A percentile compares a stretch with the other conserved stretches of the same genome.
These are phyloP conservation scores for Nicotiana tomentosiformis DNA, from an alignment of 257 asterid genomes.

Conservation along the genomic window DNA sequence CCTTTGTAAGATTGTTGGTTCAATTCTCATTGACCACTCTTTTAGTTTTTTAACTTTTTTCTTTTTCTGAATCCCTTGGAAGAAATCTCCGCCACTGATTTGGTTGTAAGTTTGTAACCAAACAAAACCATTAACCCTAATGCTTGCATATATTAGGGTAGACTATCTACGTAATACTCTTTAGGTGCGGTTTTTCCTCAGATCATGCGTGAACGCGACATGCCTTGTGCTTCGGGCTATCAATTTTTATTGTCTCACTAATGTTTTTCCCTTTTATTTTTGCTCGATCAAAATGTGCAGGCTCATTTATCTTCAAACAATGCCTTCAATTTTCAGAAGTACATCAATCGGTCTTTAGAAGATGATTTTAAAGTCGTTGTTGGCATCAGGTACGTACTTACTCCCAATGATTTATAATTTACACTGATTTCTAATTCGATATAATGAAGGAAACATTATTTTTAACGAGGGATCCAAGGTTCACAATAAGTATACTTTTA, in stretches of 20 bases:
- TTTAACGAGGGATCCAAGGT: too few species aligned
- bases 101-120: not conserved
- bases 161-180: too few species aligned
- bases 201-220: rapidly evolving
- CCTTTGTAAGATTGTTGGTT: too few species aligned
- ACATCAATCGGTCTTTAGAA: conserved; percentile 66
- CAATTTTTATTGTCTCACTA: not conserved
- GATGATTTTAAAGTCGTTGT: conserved; percentile 66
- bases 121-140: not conserved
- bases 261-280: not conserved
- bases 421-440: too few species aligned
- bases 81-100: too few species aligned
- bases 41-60: too few species aligned
- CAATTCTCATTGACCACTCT: too few species aligned
- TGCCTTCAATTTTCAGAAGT: conserved; percentile 62
- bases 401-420: too few species aligned
- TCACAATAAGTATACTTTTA: too few species aligned
- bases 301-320: conserved; percentile 63
- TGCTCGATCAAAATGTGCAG: conserved; percentile 22
- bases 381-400: conserved; percentile 52
- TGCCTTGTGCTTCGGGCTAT: rapidly evolving
- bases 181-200: rapidly evolving
- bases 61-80: too few species aligned
- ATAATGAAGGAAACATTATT: too few species aligned
- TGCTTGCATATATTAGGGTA: too few species aligned